Percentiles rank a stretch among this genome's conserved stretches.
Evolutionary conservation across 805 yeast species (phyloP).

Genomic region (Torulaspora delbrueckii): DNA sequence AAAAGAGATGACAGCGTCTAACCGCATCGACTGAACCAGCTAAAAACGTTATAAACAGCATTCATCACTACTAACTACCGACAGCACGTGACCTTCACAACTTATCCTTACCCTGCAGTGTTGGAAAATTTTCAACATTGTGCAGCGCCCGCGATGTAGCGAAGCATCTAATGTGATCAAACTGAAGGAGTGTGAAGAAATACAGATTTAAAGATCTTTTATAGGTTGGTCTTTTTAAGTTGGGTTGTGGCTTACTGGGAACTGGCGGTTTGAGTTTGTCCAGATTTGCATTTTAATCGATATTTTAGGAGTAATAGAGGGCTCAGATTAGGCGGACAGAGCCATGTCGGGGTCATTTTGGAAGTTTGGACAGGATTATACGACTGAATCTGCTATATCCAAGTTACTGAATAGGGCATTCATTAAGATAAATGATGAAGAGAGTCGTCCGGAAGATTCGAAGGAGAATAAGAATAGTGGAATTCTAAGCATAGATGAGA

Average conservation of each 20-base stretch:
- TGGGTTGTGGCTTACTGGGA: background rate
- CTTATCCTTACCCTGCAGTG: conserved; percentile 8
- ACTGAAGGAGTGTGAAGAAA: background rate
- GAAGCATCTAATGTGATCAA: background rate
- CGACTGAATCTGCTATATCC: conserved; percentile 51
- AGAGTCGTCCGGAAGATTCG: conserved; percentile 1
- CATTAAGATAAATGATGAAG: conserved; percentile 21
- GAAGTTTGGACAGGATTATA: conserved; percentile 57
- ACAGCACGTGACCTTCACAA: background rate
- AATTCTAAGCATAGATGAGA: background rate
- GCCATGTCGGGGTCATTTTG: conserved; percentile 48
- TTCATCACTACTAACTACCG: background rate
- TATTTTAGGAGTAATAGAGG: background rate
- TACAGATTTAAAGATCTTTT: background rate
- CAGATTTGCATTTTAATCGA: background rate
- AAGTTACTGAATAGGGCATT: conserved; percentile 40
- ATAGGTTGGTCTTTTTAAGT: background rate
- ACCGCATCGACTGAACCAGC: background rate
- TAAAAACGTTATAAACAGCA: background rate
- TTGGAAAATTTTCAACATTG: conserved; percentile 11
- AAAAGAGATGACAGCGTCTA: conserved; percentile 13
- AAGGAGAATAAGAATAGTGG: background rate
- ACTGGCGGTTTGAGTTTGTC: background rate
- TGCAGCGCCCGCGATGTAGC: conserved; percentile 1
- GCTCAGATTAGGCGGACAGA: background rate